Base-by-base conservation (phyloP, 2,329 filamentous ascomycete genomes). In the Penicillium corylophilum region DNA sequence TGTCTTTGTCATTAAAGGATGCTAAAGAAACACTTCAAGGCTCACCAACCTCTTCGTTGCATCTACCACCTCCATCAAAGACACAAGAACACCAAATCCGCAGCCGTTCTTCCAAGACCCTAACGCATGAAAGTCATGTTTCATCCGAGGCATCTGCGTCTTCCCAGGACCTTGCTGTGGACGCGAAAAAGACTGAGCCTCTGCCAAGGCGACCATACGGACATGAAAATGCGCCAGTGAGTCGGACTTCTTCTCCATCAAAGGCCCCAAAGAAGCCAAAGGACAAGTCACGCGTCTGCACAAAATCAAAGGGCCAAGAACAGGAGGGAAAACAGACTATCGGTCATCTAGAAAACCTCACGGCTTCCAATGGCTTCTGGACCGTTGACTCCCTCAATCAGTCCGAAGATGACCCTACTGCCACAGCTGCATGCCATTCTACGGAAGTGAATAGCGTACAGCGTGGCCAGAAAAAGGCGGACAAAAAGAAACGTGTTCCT, bases 401-500 rank as follows among this genome's bases (percentile, higher is more conserved):
- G n/a, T 53, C 48, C 24, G 56, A 48, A 48, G 56, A 38, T n/a
- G n/a, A 22, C 20, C 9, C 28, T 54, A 38, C 18, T 51, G 35
- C 16, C 50, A 20, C 46, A 44, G 26, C 44, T 50, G 26, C 38
- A 42, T 20, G 41, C 46, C 33, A 48, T 31, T 48, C 52, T 45
- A 39, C 51, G 12, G 16, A n/a, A 4, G 36, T 54, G 22, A 18
- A 12, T 13, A 22, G 13, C 15, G 46, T 31, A 41, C 26, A 46
- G 9, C 20, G 15, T 43, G 12, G 5, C 9, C 40, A 48, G 44
- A 33, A 43, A 47, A 50, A 18, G 39, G 47, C 53, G 39, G 40
- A 50, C 24, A 61, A 64, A 28, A 67, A 65, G 52, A 70, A 71
- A 51, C 56, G 65, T 12, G 53, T 70, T 22, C 44, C 64, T 22